These are phyloP conservation scores for Sporothrix phasma DNA, from an alignment of 2,329 filamentous ascomycete species.

Conservation along the genomic window DNA sequence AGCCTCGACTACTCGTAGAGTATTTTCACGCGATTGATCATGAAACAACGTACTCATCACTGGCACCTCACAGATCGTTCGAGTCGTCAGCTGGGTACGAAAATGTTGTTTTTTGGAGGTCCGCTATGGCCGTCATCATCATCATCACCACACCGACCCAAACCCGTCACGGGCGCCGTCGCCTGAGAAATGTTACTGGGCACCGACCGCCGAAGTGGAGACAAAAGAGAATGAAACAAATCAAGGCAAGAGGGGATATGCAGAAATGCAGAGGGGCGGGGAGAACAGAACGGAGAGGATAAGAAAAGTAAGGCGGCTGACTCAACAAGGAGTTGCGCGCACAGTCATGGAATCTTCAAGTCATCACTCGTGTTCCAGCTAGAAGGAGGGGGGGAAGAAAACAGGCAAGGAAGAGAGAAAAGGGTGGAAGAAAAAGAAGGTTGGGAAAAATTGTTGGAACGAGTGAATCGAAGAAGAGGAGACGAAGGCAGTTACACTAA, in stretches of 20 bases:
- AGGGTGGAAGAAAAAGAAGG: background rate
- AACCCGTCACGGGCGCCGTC: background rate
- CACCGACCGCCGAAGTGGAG: background rate
- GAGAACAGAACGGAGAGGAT: background rate
- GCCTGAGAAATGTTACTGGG: background rate
- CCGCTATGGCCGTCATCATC: background rate
- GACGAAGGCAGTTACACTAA: background rate
- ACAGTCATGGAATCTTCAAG: slow-evolving; percentile 4
- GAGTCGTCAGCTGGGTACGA: background rate
- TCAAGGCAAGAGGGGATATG: background rate
- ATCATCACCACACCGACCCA: background rate
- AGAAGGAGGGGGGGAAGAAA: background rate
- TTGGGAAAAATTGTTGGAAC: background rate
- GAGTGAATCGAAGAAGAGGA: slow-evolving; percentile 3
- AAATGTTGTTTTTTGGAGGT: background rate
- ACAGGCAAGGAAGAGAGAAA: background rate
- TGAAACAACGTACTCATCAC: too few relatives aligned
- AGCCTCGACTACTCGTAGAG: too few relatives aligned
- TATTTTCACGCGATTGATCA: too few relatives aligned
- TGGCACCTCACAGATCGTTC: background rate
- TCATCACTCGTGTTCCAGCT: slow-evolving; percentile 7
- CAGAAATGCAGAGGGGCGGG: background rate
- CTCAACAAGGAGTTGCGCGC: background rate
- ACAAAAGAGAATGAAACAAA: background rate
- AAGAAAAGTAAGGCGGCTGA: background rate